A percentile compares a stretch with the other conserved stretches of the same genome.
Conservation (phyloP, 1,284 basidiomycete genomes). For the Trichosporon faecale region DNA sequence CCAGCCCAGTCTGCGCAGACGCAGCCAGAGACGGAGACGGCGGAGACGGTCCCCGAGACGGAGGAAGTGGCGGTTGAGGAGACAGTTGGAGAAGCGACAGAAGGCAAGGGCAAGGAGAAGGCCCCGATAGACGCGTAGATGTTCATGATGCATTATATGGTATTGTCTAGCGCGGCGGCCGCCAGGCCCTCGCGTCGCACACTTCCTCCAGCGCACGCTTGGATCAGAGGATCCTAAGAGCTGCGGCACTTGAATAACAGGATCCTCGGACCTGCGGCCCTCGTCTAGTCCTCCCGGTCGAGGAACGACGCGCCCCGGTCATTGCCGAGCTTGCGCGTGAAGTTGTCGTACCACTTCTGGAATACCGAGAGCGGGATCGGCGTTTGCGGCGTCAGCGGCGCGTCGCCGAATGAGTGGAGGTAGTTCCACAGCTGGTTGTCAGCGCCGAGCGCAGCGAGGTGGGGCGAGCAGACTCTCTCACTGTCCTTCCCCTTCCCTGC, state of each 20-base stretch:
- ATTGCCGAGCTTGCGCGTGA: conserved; percentile 67
- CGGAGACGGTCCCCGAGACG: background rate
- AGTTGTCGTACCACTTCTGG: conserved; percentile 76
- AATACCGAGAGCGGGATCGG: conserved; percentile 72
- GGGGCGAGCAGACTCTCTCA: conserved; percentile 16
- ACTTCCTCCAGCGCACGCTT: too few relatives aligned
- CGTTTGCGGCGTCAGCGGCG: conserved; percentile 59
- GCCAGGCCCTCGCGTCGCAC: background rate
- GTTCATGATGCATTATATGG: conserved; percentile 4
- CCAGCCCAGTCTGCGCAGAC: too few relatives aligned
- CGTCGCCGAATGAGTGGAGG: conserved; percentile 66
- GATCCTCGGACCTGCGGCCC: too few relatives aligned
- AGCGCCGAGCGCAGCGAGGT: conserved; percentile 13
- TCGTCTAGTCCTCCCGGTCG: conserved; percentile 60
- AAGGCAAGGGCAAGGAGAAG: too few relatives aligned
- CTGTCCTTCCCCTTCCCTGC: too few relatives aligned
- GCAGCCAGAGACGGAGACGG: background rate
- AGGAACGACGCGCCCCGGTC: conserved; percentile 68
- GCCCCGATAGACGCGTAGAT: background rate
- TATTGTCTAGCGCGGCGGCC: background rate
- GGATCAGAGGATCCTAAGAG: too few relatives aligned
- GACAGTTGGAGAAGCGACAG: too few relatives aligned
- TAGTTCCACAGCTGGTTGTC: conserved; percentile 71
- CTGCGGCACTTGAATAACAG: too few relatives aligned
- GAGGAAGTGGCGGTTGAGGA: background rate